Evolutionary conservation across 2,329 filamentous ascomycete species (phyloP).

Genomic region (Aspergillus fischeri): DNA sequence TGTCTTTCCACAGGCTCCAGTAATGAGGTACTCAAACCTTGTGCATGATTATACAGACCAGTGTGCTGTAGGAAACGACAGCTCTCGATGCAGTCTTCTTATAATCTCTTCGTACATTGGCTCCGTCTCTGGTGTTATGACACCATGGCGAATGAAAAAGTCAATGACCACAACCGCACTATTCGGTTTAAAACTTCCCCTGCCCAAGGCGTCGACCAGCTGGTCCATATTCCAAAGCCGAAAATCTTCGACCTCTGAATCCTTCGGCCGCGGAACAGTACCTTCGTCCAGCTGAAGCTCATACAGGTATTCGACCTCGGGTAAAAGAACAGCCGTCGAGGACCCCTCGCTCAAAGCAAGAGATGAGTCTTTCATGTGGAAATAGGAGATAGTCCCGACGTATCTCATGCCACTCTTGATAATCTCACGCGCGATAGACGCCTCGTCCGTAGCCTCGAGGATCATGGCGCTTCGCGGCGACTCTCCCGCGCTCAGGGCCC

Average conservation of each 20-base stretch:
- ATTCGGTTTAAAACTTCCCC: constrained; percentile 28
- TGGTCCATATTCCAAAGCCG: constrained; percentile 23
- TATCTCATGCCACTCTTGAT: background rate
- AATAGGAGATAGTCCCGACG: constrained; percentile 6
- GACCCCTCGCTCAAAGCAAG: constrained; percentile 4
- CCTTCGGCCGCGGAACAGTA: constrained; percentile 20
- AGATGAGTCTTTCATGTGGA: background rate
- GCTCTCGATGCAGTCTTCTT: constrained; percentile 24
- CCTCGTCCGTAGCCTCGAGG: constrained; percentile 20
- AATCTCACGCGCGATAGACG: constrained; percentile 5
- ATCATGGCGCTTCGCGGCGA: constrained; percentile 23
- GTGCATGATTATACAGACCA: background rate
- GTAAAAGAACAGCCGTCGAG: constrained; percentile 18
- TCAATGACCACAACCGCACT: constrained; percentile 30
- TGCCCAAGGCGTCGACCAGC: constrained; percentile 20
- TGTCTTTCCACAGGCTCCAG: no score
- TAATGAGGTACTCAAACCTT: no score
- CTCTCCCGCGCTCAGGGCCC: constrained; percentile 17
- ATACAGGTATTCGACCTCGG: constrained; percentile 32
- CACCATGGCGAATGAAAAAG: constrained; percentile 30
- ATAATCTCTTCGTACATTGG: constrained; percentile 27
- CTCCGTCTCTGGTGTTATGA: constrained; percentile 28
- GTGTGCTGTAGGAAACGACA: background rate
- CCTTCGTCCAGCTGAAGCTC: constrained; percentile 25
- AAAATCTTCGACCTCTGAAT: constrained; percentile 30